Evolutionary conservation across 768 basidiomycete genomes (phyloP), one percentile per base, ranked within the genome.

Genomic region (Omphalotus guepiniiformis): DNA sequence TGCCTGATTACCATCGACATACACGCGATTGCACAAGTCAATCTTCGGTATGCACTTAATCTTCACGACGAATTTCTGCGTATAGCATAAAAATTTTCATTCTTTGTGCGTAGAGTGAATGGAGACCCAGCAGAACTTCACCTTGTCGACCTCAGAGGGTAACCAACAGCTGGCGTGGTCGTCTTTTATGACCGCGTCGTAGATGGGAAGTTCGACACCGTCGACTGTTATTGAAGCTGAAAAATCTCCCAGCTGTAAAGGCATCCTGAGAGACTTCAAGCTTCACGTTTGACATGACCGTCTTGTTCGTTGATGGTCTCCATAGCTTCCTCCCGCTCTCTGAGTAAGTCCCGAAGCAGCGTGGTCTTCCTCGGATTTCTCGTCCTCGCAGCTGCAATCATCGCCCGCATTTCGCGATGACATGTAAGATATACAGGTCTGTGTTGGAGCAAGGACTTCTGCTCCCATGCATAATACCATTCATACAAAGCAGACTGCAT

Each of bases 141-240:
- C 16, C 42, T 44, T 44, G 2, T 15, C 42, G 3, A 23, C 4
- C 26, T 44, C 30, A 3, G 42, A 32, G 9, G 30, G 42, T 12
- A 44, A 23, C 42, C 42, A 44, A 23, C 29, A 30, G 11, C 21
- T 35, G 2, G 35, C 29, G 32, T 44, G 30, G 13, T 35, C 19
- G 12, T 21, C 30, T 3, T 7, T 44, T 18, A 22, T 15, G 3
- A 32, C 23, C 18, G 7, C 13, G 16, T 44, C 42, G 29, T 26
- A 44, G 7, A 44, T 32, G 3, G 42, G 32, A 34, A 34, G 28
- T 16, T 44, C 30, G 13, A 21, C 22, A 13, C 42, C 42, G 19
- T 44, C 42, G 3, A 44, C 42, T 23, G 32, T 34, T 15, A 44
- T 34, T 34, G 30, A 44, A 8, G 30, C 42, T 18, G 28, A 32